Percentiles rank a stretch among this genome's conserved stretches.
Evolutionary conservation across 2,329 filamentous ascomycete genomes (phyloP).

Genomic region (Sporothrix brunneoviolacea): DNA sequence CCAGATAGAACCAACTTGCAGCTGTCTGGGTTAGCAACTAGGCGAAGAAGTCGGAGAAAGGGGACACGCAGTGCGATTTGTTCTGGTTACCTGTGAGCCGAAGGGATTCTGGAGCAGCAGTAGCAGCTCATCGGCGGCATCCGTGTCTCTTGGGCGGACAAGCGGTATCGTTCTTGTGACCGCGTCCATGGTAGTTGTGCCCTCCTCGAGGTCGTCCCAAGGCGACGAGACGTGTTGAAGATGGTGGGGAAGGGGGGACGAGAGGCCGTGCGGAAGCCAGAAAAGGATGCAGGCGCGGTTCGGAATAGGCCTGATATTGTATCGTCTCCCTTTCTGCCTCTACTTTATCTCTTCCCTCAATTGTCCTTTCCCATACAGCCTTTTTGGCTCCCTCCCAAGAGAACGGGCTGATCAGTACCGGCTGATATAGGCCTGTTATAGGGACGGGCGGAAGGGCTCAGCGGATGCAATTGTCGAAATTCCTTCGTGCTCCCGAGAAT

Average conservation of each 20-base stretch:
- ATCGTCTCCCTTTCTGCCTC: neutral
- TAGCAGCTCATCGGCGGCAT: slow-evolving; percentile 34
- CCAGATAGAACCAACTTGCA: slow-evolving; percentile 57
- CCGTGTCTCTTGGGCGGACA: slow-evolving; percentile 12
- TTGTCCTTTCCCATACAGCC: neutral
- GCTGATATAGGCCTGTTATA: slow-evolving; percentile 7
- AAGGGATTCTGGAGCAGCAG: slow-evolving; percentile 45
- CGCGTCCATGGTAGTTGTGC: slow-evolving; percentile 15
- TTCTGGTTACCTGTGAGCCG: slow-evolving; percentile 32
- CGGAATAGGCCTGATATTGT: neutral
- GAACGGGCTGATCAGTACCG: slow-evolving; percentile 9
- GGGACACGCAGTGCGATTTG: no score
- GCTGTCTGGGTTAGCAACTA: slow-evolving; percentile 25
- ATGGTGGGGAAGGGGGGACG: neutral
- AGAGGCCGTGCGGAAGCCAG: slow-evolving; percentile 8
- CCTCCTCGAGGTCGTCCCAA: neutral
- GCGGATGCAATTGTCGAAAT: slow-evolving; percentile 6
- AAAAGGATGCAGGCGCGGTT: slow-evolving; percentile 4
- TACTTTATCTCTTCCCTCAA: neutral
- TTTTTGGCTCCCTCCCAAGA: slow-evolving; percentile 1
- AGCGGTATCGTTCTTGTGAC: slow-evolving; percentile 12
- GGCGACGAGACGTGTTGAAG: neutral
- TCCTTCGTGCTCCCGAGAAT: neutral
- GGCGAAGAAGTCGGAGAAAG: neutral
- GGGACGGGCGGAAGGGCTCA: neutral